Evolutionary conservation across 106 monocot genomes (phyloP).

Genomic region (Chionographis japonica): DNA sequence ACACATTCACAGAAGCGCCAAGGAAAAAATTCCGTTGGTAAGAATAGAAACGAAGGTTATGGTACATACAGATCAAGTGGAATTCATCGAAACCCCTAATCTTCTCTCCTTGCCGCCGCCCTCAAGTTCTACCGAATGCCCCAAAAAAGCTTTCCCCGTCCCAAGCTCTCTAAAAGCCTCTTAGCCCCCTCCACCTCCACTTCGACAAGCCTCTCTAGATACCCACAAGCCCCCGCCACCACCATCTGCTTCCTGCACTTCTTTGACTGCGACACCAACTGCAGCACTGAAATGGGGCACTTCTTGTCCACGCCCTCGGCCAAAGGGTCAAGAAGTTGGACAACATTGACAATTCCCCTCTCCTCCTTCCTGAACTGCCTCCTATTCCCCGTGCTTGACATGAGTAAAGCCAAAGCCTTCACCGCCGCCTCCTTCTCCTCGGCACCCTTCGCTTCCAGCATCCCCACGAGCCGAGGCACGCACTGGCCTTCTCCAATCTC

Average conservation of each 20-base stretch:
- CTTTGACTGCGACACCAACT: slow-evolving; percentile 46
- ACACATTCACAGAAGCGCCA: no score
- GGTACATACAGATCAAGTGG: slow-evolving; percentile 7
- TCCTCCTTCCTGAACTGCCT: slow-evolving; percentile 71
- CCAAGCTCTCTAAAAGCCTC: slow-evolving; percentile 58
- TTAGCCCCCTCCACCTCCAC: slow-evolving; percentile 77
- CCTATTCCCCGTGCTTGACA: slow-evolving; percentile 27
- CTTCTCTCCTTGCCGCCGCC: background rate
- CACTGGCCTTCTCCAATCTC: background rate
- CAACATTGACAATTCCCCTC: slow-evolving; percentile 52
- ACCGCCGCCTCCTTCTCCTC: slow-evolving; percentile 70
- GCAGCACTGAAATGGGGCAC: slow-evolving; percentile 43
- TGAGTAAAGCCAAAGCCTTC: slow-evolving; percentile 48
- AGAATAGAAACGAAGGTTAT: background rate
- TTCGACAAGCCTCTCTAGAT: slow-evolving; percentile 37
- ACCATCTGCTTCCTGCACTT: slow-evolving; percentile 73
- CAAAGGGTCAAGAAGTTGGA: slow-evolving; percentile 52
- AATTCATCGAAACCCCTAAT: background rate
- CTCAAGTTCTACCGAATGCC: slow-evolving; percentile 45
- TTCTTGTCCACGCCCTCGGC: slow-evolving; percentile 48
- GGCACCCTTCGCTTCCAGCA: slow-evolving; percentile 58
- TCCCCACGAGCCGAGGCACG: slow-evolving; percentile 39
- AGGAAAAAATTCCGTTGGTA: background rate
- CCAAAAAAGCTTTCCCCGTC: slow-evolving; percentile 48
- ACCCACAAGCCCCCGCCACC: slow-evolving; percentile 60